Evolutionary conservation across 306 rosid species (phyloP), one percentile per base, ranked within the genome.

Genomic region (Vachellia pachyceras): DNA sequence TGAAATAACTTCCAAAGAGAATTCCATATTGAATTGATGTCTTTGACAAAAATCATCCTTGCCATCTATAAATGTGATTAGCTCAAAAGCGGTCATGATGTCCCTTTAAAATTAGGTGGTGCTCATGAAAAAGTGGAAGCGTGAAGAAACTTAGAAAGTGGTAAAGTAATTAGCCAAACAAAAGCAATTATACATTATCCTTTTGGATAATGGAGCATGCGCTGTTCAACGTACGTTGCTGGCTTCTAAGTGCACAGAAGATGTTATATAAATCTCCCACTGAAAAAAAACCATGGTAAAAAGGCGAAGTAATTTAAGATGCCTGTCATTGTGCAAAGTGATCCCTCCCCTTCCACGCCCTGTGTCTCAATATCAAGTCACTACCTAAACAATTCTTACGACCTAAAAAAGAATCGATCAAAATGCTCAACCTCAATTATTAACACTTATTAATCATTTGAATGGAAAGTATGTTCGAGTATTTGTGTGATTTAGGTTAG

Each of bases 121-220:
- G 82, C 82, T 66, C 69, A 77, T 83, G 72, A 71, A 57, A 5
- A 22, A 33, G 70, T 66, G 86, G 75, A 71, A 79, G 64, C 52
- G 79, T 70, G 79, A 80, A 71, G 84, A 77, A 83, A 72, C 80
- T 72, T 72, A 72, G 61, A 70, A 75, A 86, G 86, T 72, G 86
- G 68, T 79, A 72, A 69, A 82, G 82, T 55, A 75, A 80, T n/a
- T n/a, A n/a, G n/a, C 69, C 46, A 11, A 54, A 63, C 60, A 82
- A 79, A 82, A 18, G 33, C 73, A n/a, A 68, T 68, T 64, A 11
- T 46, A 69, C 10, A 41, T 76, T 65, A 72, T 70, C 73, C 23
- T 79, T 40, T 71, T 64, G 68, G 67, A 72, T 72, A 11, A 72
- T 72, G 82, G 78, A 80, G 74, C 86, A 86, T 83, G 83, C n/a